Conservation (phyloP, 2,329 filamentous ascomycete species). For the Calonectria pseudoturangicola region DNA sequence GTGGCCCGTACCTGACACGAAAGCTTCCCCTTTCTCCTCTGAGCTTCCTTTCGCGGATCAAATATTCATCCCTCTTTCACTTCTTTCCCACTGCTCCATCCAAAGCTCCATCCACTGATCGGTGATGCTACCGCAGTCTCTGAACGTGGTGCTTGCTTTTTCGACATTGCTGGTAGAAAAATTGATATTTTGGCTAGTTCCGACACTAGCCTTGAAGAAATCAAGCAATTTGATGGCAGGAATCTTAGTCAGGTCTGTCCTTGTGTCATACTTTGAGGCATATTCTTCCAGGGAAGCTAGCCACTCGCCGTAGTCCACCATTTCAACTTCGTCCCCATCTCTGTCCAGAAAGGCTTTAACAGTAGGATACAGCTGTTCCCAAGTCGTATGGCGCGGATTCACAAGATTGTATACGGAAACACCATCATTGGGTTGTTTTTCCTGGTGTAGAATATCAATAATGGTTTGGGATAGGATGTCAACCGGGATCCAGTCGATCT, state of each 20-base stretch:
- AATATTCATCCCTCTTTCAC: neutral
- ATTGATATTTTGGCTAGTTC: neutral
- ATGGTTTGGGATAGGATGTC: constrained; percentile 17
- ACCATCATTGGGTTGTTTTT: neutral
- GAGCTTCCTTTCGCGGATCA: neutral
- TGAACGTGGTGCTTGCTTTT: constrained; percentile 1
- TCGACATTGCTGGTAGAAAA: neutral
- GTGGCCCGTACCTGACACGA: neutral
- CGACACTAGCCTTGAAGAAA: constrained; percentile 9
- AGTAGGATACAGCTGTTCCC: neutral
- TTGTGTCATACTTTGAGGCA: neutral
- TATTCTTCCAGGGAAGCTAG: neutral
- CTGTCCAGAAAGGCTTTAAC: neutral
- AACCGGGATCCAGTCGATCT: constrained; percentile 16
- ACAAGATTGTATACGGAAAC: neutral
- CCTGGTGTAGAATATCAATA: constrained; percentile 7
- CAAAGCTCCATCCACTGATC: constrained; percentile 7
- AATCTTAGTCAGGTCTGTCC: neutral
- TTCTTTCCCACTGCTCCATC: constrained; percentile 7
- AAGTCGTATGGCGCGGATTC: neutral
- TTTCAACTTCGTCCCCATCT: neutral
- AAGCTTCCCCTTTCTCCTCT: no score
- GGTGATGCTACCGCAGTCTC: neutral
- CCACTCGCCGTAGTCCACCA: neutral
- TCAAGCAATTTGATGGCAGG: constrained; percentile 15